Conservation (phyloP, 1,284 basidiomycete species). For the Ceratobasidium sp. region DNA sequence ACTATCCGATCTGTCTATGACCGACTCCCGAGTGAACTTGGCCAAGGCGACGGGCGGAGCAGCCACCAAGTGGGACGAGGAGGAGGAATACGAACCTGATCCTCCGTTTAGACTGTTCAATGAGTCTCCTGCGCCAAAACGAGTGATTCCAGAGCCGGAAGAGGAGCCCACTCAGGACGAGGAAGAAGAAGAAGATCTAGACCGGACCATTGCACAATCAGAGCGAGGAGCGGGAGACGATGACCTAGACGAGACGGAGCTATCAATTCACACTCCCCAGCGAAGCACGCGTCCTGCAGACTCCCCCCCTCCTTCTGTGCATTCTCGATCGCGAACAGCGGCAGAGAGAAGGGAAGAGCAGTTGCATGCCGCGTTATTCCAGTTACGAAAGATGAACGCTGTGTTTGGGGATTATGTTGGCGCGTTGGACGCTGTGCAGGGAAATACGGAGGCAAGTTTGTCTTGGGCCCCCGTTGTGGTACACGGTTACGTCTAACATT, state of each 20-base stretch:
- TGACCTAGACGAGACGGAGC: conserved; percentile 21
- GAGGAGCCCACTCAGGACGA: conserved; percentile 1
- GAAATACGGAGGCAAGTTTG: conserved; percentile 46
- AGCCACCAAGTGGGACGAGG: conserved; percentile 28
- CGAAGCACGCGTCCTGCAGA: conserved; percentile 20
- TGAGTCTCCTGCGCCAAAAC: conserved; percentile 34
- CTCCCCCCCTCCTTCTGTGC: conserved; percentile 33
- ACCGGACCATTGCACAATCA: conserved; percentile 21
- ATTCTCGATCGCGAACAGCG: conserved; percentile 43
- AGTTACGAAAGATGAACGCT: conserved; percentile 48
- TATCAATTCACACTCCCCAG: conserved; percentile 35
- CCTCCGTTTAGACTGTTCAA: conserved; percentile 29
- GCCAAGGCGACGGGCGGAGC: background rate
- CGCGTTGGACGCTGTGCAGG: conserved; percentile 47
- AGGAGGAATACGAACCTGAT: conserved; percentile 43
- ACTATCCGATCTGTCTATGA: conserved; percentile 48
- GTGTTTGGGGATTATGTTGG: conserved; percentile 48
- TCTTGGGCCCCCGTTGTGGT: background rate
- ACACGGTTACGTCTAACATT: background rate
- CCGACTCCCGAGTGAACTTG: conserved; percentile 35
- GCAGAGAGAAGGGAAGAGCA: conserved; percentile 47
- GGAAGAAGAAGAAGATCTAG: conserved; percentile 17
- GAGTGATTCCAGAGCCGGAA: conserved; percentile 15
- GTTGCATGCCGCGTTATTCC: conserved; percentile 47
- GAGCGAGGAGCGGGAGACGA: conserved; percentile 14